A percentile compares a stretch with the other conserved stretches of the same genome.
phyloP scores from a whole-genome alignment of 352 stramenopile genomes.

The Phytophthora citricola region DNA sequence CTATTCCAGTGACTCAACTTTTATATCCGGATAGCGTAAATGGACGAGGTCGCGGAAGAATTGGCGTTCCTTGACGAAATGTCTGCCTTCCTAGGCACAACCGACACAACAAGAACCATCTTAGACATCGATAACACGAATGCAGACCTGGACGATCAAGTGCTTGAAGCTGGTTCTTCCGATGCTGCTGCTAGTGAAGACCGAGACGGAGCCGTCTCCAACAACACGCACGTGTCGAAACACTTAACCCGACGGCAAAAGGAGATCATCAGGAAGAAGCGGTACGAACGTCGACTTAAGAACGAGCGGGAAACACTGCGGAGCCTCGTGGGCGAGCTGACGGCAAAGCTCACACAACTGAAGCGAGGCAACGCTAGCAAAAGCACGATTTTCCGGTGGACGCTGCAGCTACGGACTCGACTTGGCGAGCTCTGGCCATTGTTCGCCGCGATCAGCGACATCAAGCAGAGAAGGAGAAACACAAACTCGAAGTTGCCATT shows the following conservation, averaged over 20 bases:
- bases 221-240: background rate
- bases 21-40: background rate
- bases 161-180: background rate
- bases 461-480: constrained; percentile 2
- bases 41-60: background rate
- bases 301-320: constrained; percentile 3
- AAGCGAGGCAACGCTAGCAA: background rate
- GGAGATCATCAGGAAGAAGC: constrained; percentile 9
- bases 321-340: background rate
- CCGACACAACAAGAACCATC: background rate
- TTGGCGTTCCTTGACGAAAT: constrained; percentile 5
- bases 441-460: background rate
- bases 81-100: constrained; percentile 5
- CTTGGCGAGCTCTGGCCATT: constrained; percentile 10
- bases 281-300: constrained; percentile 2
- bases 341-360: constrained; percentile 1
- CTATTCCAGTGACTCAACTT: no score
- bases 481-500: constrained; percentile 4
- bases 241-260: constrained; percentile 6
- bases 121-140: background rate
- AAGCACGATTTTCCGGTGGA: background rate
- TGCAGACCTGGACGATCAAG: background rate
- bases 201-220: background rate
- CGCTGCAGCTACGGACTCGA: background rate
- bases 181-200: background rate